Conservation (phyloP, 2,329 filamentous ascomycete species). For the Rhynchosporium graminicola region DNA sequence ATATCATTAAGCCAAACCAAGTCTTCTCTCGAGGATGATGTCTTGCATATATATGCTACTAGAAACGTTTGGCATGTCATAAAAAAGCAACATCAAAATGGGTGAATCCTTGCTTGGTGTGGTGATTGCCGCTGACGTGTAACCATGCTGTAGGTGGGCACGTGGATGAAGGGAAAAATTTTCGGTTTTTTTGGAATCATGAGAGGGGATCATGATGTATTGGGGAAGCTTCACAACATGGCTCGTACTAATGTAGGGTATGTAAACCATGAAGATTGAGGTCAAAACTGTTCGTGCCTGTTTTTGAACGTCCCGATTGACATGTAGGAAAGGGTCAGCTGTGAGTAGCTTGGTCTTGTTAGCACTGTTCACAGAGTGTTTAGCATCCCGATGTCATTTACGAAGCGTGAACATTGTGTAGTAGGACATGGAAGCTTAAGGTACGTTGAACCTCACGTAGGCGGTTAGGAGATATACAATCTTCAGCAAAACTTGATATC, state of each 20-base stretch:
- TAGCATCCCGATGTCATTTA: background rate
- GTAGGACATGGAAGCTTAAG: background rate
- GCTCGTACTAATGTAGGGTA: constrained; percentile 6
- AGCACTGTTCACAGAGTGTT: background rate
- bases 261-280: constrained; percentile 6
- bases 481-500: constrained; percentile 6
- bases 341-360: background rate
- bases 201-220: background rate
- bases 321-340: background rate
- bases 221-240: background rate
- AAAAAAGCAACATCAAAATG: background rate
- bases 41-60: background rate
- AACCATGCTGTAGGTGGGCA: constrained; percentile 4
- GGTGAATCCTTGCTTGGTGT: background rate
- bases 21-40: background rate
- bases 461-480: background rate
- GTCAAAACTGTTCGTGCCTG: constrained; percentile 10
- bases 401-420: background rate
- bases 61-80: constrained; percentile 6
- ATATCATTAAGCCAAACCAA: no score
- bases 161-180: background rate
- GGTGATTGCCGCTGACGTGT: constrained; percentile 11
- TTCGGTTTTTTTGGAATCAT: background rate
- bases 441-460: background rate
- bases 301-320: background rate